Evolutionary conservation across 345 rosid species (phyloP).

Genomic region (Dipteronia dyeriana): DNA sequence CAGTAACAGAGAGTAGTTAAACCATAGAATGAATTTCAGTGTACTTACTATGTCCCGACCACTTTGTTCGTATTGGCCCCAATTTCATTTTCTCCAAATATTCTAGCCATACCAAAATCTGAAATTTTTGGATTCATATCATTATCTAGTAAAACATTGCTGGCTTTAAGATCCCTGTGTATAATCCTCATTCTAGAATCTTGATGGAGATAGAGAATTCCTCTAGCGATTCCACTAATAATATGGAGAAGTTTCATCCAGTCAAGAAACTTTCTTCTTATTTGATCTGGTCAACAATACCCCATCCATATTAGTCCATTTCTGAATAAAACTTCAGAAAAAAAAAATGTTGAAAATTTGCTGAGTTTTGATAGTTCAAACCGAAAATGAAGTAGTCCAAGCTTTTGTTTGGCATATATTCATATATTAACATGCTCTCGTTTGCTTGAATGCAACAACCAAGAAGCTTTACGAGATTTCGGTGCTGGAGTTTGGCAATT

Average conservation of each 20-base stretch:
- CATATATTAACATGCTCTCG: constrained; percentile 32
- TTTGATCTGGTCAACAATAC: constrained; percentile 28
- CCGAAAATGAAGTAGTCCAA: constrained; percentile 24
- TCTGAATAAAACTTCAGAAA: constrained; percentile 10
- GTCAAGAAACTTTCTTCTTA: constrained; percentile 17
- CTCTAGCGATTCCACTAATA: constrained; percentile 42
- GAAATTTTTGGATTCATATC: constrained; percentile 37
- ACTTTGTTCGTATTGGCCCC: constrained; percentile 31
- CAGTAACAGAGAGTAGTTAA: background rate
- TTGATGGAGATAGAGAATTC: constrained; percentile 45
- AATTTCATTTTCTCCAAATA: constrained; percentile 32
- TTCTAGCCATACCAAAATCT: constrained; percentile 34
- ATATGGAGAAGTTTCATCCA: constrained; percentile 32
- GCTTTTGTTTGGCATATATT: constrained; percentile 30
- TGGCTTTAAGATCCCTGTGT: constrained; percentile 43
- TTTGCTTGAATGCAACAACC: constrained; percentile 30
- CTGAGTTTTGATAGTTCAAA: background rate
- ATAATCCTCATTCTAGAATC: constrained; percentile 53
- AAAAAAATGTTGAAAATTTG: background rate
- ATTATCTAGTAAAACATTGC: constrained; percentile 28
- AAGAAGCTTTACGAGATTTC: constrained; percentile 31
- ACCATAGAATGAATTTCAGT: background rate
- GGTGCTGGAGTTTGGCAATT: constrained; percentile 31
- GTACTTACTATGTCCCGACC: constrained; percentile 29
- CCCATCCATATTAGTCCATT: constrained; percentile 25